Conservation (phyloP, 805 yeast genomes). For the Zygoascus flipseniorum region DNA sequence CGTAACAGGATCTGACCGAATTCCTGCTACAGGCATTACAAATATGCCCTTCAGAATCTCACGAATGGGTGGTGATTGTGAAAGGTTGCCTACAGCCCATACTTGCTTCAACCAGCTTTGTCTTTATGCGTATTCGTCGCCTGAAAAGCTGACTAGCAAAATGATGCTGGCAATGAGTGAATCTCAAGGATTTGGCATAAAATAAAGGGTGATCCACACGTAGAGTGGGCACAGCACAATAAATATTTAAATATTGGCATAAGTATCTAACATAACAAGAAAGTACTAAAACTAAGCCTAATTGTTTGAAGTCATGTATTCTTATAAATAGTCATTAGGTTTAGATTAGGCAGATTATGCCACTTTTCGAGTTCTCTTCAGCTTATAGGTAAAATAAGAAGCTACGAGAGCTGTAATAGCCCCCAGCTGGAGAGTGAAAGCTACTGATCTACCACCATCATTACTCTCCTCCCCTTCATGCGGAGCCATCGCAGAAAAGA, state of each 20-base stretch:
- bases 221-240: background rate
- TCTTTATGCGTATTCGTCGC: constrained; percentile 52
- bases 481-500: constrained; percentile 23
- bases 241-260: background rate
- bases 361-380: background rate
- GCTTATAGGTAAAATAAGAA: constrained; percentile 18
- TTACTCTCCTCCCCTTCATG: constrained; percentile 9
- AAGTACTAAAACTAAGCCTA: background rate
- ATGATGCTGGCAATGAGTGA: constrained; percentile 63
- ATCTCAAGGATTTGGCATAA: constrained; percentile 81
- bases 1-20: constrained; percentile 83
- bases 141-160: constrained; percentile 48
- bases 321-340: background rate
- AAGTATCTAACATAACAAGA: background rate
- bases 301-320: background rate
- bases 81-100: constrained; percentile 74
- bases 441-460: constrained; percentile 31
- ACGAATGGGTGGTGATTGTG: constrained; percentile 37
- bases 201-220: constrained; percentile 25
- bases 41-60: constrained; percentile 67
- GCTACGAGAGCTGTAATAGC: constrained; percentile 29
- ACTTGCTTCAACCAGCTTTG: constrained; percentile 92
- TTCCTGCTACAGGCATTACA: constrained; percentile 88
- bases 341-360: background rate
- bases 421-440: constrained; percentile 31